phyloP scores from a whole-genome alignment of 106 monocot species.

The Acanthochlamys bracteata region DNA sequence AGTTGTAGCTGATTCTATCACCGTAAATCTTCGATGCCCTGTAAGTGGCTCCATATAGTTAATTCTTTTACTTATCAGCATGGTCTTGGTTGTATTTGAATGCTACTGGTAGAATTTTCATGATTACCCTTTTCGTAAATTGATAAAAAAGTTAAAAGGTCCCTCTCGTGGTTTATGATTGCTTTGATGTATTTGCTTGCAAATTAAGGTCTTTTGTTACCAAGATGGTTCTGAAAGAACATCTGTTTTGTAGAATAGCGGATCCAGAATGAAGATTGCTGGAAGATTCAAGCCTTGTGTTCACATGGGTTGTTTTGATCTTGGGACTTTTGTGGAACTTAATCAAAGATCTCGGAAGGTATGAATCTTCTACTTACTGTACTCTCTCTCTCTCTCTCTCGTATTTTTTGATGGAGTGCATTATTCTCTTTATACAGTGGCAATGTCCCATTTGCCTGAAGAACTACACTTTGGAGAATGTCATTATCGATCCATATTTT shows the following conservation, averaged over 20 bases:
- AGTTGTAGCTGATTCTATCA: constrained; percentile 73
- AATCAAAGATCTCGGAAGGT: constrained; percentile 94
- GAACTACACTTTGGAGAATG: constrained; percentile 71
- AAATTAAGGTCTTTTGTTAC: neutral
- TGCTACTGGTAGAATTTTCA: too few relatives aligned
- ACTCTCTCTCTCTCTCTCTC: constrained; percentile 5
- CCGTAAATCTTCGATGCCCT: constrained; percentile 78
- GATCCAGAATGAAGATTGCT: constrained; percentile 72
- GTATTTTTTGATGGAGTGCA: neutral
- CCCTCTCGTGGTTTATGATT: too few relatives aligned
- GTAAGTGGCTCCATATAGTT: constrained; percentile 18
- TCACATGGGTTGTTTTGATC: constrained; percentile 93
- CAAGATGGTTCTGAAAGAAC: neutral
- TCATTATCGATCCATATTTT: constrained; percentile 96
- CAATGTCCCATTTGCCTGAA: constrained; percentile 92
- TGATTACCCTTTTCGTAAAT: too few relatives aligned
- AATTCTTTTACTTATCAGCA: too few relatives aligned
- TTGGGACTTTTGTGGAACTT: constrained; percentile 83
- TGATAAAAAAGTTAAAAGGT: too few relatives aligned
- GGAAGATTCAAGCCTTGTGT: constrained; percentile 82
- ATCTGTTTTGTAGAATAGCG: constrained; percentile 57
- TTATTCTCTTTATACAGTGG: constrained; percentile 54
- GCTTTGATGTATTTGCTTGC: neutral
- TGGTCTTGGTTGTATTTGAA: too few relatives aligned
- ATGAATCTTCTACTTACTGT: neutral